A percentile compares a stretch with the other conserved stretches of the same genome.
These are phyloP conservation scores for Delitschia confertaspora DNA, from an alignment of 495 filamentous ascomycete genomes.

Conservation along the genomic window DNA sequence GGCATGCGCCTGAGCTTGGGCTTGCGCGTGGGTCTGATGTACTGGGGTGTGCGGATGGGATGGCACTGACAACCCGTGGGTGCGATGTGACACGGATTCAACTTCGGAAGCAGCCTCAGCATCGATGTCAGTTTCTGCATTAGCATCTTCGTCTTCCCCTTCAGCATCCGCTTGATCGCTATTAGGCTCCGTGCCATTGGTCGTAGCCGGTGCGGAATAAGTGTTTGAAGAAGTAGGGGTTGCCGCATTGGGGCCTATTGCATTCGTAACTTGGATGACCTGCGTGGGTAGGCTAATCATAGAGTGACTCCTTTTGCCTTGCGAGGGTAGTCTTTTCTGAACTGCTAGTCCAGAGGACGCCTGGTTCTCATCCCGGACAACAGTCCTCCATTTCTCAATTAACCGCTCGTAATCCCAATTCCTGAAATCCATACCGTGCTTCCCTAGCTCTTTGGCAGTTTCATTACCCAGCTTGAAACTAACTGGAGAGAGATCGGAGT, in stretches of 20 bases:
- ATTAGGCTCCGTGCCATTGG: slow-evolving; percentile 12
- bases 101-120: slow-evolving; percentile 18
- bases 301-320: slow-evolving; percentile 7
- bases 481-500: slow-evolving; percentile 43
- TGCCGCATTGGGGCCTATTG: background rate
- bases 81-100: slow-evolving; percentile 1
- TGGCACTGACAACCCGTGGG: background rate
- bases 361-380: slow-evolving; percentile 36
- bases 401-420: slow-evolving; percentile 51
- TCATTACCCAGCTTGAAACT: slow-evolving; percentile 51
- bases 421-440: slow-evolving; percentile 24
- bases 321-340: slow-evolving; percentile 25
- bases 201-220: slow-evolving; percentile 17
- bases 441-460: slow-evolving; percentile 22
- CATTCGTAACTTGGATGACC: slow-evolving; percentile 3
- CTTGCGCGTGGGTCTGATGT: slow-evolving; percentile 6
- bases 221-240: background rate
- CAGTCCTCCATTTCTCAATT: slow-evolving; percentile 49
- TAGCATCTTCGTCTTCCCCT: slow-evolving; percentile 20
- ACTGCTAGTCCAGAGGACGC: slow-evolving; percentile 21
- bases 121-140: slow-evolving; percentile 22
- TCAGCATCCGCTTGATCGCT: slow-evolving; percentile 26
- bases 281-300: slow-evolving; percentile 16
- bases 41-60: slow-evolving; percentile 8
- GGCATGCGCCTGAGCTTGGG: slow-evolving; percentile 28